Percentiles rank a stretch among this genome's conserved stretches.
phyloP scores from a whole-genome alignment of 192 early-diverging fungal genomes.

The Pilaira anomala region DNA sequence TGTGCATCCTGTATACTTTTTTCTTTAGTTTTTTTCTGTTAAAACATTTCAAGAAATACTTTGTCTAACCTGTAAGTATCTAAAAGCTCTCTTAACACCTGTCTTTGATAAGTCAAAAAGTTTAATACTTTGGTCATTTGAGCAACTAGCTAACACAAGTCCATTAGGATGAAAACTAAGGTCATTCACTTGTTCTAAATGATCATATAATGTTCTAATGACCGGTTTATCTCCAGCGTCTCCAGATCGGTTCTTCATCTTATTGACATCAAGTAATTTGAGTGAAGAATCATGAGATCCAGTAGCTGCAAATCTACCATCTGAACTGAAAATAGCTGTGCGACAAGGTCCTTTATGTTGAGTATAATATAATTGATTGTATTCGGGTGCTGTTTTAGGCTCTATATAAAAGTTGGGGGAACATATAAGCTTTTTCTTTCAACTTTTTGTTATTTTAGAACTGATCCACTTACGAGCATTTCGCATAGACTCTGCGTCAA shows the following conservation, averaged over 20 bases:
- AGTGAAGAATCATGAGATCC: constrained; percentile 85
- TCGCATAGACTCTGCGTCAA: constrained; percentile 6
- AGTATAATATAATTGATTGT: constrained; percentile 35
- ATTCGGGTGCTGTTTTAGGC: constrained; percentile 27
- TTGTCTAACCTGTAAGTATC: constrained; percentile 71
- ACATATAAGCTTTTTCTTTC: not conserved
- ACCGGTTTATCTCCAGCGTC: constrained; percentile 78
- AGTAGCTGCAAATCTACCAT: constrained; percentile 82
- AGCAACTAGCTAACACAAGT: constrained; percentile 81
- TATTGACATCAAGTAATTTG: constrained; percentile 86
- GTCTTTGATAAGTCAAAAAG: constrained; percentile 86
- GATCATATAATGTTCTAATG: constrained; percentile 89
- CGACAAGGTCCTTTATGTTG: constrained; percentile 37
- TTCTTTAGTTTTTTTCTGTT: not conserved
- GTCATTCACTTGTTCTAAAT: constrained; percentile 75
- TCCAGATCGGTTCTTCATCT: constrained; percentile 67
- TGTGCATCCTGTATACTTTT: constrained; percentile 58
- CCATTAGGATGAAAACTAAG: constrained; percentile 92
- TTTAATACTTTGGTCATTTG: constrained; percentile 82
- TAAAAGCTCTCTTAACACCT: constrained; percentile 77
- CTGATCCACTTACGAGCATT: not conserved
- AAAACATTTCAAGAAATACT: no score
- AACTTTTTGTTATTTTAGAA: not conserved
- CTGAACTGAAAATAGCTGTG: constrained; percentile 46
- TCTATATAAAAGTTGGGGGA: constrained; percentile 3